Conservation (phyloP, 257 asterid species). For the Eustoma russellianum region DNA sequence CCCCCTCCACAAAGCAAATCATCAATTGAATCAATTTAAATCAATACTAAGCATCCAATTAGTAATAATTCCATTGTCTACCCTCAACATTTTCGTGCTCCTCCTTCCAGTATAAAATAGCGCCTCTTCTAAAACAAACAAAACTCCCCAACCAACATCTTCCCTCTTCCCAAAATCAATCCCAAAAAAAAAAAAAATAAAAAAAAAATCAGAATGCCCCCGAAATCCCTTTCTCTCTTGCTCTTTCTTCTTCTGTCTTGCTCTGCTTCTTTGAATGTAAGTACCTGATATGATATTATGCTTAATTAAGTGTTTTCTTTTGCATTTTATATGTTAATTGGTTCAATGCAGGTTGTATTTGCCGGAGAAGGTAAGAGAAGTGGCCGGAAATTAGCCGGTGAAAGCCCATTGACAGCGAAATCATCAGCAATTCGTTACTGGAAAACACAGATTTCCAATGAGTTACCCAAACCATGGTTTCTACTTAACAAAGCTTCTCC, state of each 20-base stretch:
- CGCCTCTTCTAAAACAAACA: background rate
- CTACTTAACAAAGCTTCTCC: conserved; percentile 24
- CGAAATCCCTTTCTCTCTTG: conserved; percentile 4
- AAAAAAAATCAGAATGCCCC: background rate
- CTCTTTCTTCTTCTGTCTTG: conserved; percentile 6
- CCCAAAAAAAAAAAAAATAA: too few species aligned
- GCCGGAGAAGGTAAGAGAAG: conserved; percentile 4
- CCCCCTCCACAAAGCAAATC: too few species aligned
- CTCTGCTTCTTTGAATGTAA: conserved; percentile 19
- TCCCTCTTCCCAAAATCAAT: background rate
- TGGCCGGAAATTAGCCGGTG: conserved; percentile 14
- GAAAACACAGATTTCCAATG: conserved; percentile 21
- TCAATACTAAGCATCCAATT: too few species aligned
- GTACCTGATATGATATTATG: background rate
- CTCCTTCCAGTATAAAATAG: conserved; percentile 11
- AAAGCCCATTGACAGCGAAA: conserved; percentile 21
- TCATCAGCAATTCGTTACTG: conserved; percentile 25
- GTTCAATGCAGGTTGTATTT: conserved; percentile 15
- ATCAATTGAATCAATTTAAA: too few species aligned
- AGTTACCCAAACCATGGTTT: conserved; percentile 23
- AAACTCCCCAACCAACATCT: conserved; percentile 6
- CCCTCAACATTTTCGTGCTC: conserved; percentile 1
- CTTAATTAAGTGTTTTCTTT: too few species aligned
- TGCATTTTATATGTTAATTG: background rate
- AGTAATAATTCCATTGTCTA: background rate